phyloP scores from a whole-genome alignment of 2,329 filamentous ascomycete species.

The Venturia nashicola region DNA sequence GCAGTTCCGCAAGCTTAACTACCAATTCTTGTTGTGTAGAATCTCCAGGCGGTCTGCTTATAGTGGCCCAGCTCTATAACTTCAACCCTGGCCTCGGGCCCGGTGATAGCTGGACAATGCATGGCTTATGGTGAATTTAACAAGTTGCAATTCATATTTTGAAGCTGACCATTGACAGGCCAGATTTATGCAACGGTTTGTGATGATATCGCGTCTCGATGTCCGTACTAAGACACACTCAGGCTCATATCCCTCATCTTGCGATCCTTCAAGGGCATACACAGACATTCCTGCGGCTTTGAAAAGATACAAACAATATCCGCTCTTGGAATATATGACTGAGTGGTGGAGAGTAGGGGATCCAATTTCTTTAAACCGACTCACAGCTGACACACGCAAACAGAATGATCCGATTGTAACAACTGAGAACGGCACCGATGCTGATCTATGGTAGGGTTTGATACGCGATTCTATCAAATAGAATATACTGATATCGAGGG shows the following conservation, averaged over 20 bases:
- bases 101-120: constrained; percentile 7
- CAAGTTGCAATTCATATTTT: not conserved
- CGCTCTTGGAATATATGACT: not conserved
- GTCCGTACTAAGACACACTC: not conserved
- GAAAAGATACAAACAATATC: not conserved
- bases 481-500: not conserved
- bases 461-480: too few relatives aligned
- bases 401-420: constrained; percentile 7
- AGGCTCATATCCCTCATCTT: constrained; percentile 8
- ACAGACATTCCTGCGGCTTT: constrained; percentile 3
- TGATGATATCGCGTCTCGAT: too few relatives aligned
- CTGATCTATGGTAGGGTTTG: constrained; percentile 36
- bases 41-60: constrained; percentile 7
- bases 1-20: not conserved
- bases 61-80: constrained; percentile 8
- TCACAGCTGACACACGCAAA: not conserved
- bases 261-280: constrained; percentile 7
- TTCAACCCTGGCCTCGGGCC: constrained; percentile 9
- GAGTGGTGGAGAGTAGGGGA: constrained; percentile 5
- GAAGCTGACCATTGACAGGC: not conserved
- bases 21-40: constrained; percentile 8
- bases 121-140: constrained; percentile 8
- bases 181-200: constrained; percentile 7
- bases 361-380: not conserved
- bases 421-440: constrained; percentile 4